A percentile compares a stretch with the other conserved stretches of the same genome.
Evolutionary conservation across 2,329 filamentous ascomycete species (phyloP).

Genomic region (Bipolaris victoriae): DNA sequence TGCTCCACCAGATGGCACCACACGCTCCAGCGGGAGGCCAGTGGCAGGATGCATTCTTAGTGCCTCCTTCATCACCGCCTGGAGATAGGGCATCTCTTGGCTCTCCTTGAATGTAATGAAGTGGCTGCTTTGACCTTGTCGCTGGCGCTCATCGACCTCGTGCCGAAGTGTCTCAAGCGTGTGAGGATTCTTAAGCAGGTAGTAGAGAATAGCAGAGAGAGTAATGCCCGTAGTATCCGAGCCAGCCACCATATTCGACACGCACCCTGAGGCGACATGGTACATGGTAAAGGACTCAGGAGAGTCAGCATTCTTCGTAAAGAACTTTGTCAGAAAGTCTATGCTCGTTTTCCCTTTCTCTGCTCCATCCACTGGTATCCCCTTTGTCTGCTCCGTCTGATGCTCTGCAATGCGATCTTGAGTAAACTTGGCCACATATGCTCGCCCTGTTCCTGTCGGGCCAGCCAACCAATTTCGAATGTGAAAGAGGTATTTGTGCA

Average conservation of each 20-base stretch:
- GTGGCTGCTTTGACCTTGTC: conserved; percentile 3
- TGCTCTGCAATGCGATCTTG: conserved; percentile 25
- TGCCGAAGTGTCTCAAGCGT: conserved; percentile 19
- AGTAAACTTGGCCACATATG: conserved; percentile 36
- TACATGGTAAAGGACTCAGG: conserved; percentile 46
- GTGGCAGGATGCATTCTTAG: conserved; percentile 34
- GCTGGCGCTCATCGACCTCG: conserved; percentile 19
- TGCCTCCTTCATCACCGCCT: conserved; percentile 38
- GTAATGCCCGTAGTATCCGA: conserved; percentile 54
- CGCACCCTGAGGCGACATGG: conserved; percentile 48
- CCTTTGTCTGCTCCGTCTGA: conserved; percentile 8
- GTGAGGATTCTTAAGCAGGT: conserved; percentile 24
- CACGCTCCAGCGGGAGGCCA: conserved; percentile 30
- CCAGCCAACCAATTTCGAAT: conserved; percentile 48
- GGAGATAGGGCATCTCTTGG: conserved; percentile 39
- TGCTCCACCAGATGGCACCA: conserved; percentile 27
- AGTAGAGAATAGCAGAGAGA: conserved; percentile 34
- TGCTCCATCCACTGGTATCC: conserved; percentile 9
- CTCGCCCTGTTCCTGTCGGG: conserved; percentile 36
- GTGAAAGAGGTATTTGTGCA: conserved; percentile 40
- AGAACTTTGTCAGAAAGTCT: conserved; percentile 27
- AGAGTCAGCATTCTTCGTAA: conserved; percentile 22
- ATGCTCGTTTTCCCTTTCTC: conserved; percentile 8
- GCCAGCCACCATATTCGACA: conserved; percentile 49
- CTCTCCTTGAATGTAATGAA: conserved; percentile 26